Evolutionary conservation across 495 filamentous ascomycete species (phyloP), one percentile per base, ranked within the genome.

Genomic region (Tuber melanosporum): DNA sequence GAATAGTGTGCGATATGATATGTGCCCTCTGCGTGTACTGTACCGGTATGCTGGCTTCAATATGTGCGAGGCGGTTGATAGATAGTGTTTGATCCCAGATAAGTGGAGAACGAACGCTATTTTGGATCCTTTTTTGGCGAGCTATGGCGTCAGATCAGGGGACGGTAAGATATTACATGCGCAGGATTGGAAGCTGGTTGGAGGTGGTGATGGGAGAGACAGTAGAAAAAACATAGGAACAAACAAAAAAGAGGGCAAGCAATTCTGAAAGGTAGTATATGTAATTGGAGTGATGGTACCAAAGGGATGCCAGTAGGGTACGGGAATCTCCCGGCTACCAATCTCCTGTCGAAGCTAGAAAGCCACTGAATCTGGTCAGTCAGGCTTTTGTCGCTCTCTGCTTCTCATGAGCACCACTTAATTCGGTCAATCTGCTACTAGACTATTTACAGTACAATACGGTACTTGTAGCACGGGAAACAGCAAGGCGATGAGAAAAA

Each of bases 381-480:
- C 57, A 32, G 57, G 17, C 26, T 66, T 66, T 66, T 66, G 26
- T 36, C 57, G 14, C 32, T 36, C 57, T 36, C 52, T 71, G n/a
- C 42, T 71, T 71, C 74, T 62, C 75, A 69, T 74, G 70, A 39
- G 74, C 52, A 70, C 70, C 47, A 73, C 70, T 72, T 74, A 1
- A 70, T 62, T 77, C 70, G 57, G 72, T 3, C 74, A 73, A 62
- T 52, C 78, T 70, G 57, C 73, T 57, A 6, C 70, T 72, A 72
- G 45, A 76, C 66, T 70, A 78, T 43, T 52, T 71, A 57, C 73
- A 3, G 45, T 46, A 45, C 15, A 14, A 14, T 17, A n/a, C n/a
- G n/a, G n/a, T n/a, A n/a, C n/a, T n/a, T n/a, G n/a, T n/a, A 72
- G 72, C 42, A 76, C 73, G 75, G 75, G 77, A 41, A 79, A 62